Evolutionary conservation across 177 flowering plant species (phyloP), one percentile per base, ranked within the genome.

Genomic region (Vitis hybrid): DNA sequence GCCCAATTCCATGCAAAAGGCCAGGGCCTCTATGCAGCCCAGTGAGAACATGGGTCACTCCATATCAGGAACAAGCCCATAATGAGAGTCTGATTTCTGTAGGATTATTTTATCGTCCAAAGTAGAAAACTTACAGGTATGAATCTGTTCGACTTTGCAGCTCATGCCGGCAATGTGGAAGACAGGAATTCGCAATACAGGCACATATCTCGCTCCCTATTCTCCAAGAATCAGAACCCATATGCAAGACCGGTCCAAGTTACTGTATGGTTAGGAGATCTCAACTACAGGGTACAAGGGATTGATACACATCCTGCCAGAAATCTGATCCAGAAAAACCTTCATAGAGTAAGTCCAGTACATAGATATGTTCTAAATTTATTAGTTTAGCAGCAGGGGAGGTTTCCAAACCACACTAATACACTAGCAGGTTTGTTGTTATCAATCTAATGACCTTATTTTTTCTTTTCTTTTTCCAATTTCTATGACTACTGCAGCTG

Each of bases 251-350:
- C 87, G 2, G 70, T 86, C 35, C 88, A 85, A 1, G 58, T 91
- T 51, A 88, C 82, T 0, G 82, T 91, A 2, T 89, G 93, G 93
- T 66, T 91, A 63, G 93, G 97, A 56, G 97, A 91, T 77, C 91
- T 91, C 52, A 91, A 91, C 63, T 91, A 91, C 75, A 82, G 97
- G 61, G 55, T 91, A 12, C 83, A 85, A 27, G 97, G 91, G 6
- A 82, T 91, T 13, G 73, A 75, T 4, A 80, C 86, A 1, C 74
- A 76, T 18, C 89, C 93, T 0, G 92, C 78, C 14, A 77, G 89
- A 76, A 68, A 74, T 63, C 75, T 88, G 3, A 88, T 89, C 10
- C 76, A 80, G 1, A 73, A 70, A 18, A 72, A 89, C 46, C 92
- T 80, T 64, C 96, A 85, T 21, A 58, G 35, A 51, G 93, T 88